These are phyloP conservation scores for Furcasterigmium furcatum DNA, from an alignment of 2,329 filamentous ascomycete genomes.

Conservation along the genomic window DNA sequence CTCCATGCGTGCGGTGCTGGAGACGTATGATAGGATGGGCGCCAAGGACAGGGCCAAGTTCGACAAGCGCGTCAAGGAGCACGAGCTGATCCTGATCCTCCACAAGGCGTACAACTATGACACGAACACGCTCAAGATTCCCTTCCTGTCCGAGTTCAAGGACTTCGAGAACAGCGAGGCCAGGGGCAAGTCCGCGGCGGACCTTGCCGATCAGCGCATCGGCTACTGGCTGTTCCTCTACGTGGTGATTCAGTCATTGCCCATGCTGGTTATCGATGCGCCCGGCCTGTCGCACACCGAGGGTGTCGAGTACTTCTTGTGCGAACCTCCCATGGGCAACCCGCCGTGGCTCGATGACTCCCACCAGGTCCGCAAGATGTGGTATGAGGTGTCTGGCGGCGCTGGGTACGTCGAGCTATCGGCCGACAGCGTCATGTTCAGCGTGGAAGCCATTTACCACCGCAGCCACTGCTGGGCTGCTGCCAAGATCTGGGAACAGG, in stretches of 20 bases:
- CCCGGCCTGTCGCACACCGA: conserved; percentile 66
- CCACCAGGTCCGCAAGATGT: conserved; percentile 61
- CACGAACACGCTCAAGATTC: conserved; percentile 50
- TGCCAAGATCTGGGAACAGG: conserved; percentile 46
- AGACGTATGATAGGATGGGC: conserved; percentile 62
- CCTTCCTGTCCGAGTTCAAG: conserved; percentile 68
- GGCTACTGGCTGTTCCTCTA: conserved; percentile 84
- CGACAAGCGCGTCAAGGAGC: conserved; percentile 69
- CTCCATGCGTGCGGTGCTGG: conserved; percentile 60
- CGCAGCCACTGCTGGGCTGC: conserved; percentile 55
- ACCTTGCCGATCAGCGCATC: conserved; percentile 67
- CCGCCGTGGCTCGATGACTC: conserved; percentile 71
- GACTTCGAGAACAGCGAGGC: conserved; percentile 69
- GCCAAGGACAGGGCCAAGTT: conserved; percentile 73
- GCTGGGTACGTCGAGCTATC: conserved; percentile 53
- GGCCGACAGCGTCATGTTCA: conserved; percentile 57
- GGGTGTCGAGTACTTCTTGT: conserved; percentile 79
- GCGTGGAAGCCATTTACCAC: conserved; percentile 58
- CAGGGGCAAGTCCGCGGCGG: conserved; percentile 59
- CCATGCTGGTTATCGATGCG: conserved; percentile 74
- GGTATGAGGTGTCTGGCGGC: conserved; percentile 71
- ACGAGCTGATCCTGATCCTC: conserved; percentile 75
- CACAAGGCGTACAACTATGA: conserved; percentile 80
- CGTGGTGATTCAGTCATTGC: conserved; percentile 71
- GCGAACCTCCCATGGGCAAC: conserved; percentile 68